These are phyloP conservation scores for Phytophthora constricta DNA, from an alignment of 352 stramenopile species.

Conservation along the genomic window DNA sequence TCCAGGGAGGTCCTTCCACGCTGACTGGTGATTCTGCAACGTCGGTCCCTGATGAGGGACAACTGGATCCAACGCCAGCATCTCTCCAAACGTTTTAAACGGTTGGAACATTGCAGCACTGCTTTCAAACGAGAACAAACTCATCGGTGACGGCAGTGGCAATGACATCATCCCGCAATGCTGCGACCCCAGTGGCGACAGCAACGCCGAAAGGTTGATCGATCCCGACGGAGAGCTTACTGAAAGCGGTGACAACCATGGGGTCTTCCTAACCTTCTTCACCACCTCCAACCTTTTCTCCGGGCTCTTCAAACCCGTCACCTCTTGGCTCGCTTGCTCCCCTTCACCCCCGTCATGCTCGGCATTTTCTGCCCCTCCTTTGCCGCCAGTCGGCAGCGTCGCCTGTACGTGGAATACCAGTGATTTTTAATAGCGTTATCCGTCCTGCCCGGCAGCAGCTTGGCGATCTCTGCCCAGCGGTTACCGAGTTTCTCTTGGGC, in stretches of 20 bases:
- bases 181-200: slow-evolving; percentile 26
- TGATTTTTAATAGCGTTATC: slow-evolving; percentile 91
- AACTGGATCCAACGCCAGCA: slow-evolving; percentile 6
- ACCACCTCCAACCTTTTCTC: neutral
- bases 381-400: slow-evolving; percentile 59
- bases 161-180: slow-evolving; percentile 23
- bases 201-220: slow-evolving; percentile 16
- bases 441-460: slow-evolving; percentile 93
- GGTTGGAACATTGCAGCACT: slow-evolving; percentile 1
- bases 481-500: slow-evolving; percentile 90
- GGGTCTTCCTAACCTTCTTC: neutral
- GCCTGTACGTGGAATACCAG: slow-evolving; percentile 83
- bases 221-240: slow-evolving; percentile 39
- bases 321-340: neutral
- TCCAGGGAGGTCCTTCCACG: slow-evolving; percentile 52
- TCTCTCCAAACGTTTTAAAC: neutral
- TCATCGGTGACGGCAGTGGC: slow-evolving; percentile 24
- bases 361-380: slow-evolving; percentile 37
- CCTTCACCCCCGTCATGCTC: neutral
- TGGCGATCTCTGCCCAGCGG: slow-evolving; percentile 98
- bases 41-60: slow-evolving; percentile 26
- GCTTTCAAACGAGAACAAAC: slow-evolving; percentile 37
- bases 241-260: slow-evolving; percentile 39
- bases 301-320: neutral
- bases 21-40: slow-evolving; percentile 66